Evolutionary conservation across 2,329 filamentous ascomycete species (phyloP), one percentile per base, ranked within the genome.

Genomic region (Aspergillus calidoustus): DNA sequence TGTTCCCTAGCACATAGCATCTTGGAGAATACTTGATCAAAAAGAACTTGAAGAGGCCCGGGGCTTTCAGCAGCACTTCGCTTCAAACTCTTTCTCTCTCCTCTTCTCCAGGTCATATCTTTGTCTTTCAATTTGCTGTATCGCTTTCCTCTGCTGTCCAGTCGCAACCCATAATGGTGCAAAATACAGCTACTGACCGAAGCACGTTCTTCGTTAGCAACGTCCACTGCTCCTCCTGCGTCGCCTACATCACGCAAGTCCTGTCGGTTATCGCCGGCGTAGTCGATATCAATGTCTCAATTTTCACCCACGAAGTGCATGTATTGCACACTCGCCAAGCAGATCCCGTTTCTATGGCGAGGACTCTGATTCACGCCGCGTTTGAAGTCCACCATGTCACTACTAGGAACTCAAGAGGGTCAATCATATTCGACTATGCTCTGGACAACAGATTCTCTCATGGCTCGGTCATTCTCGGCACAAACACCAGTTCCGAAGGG

Each of bases 181-280:
- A 57, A 34, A 28, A 48, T 6, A 34, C 51, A 44, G 54, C 41
- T 53, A 44, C 62, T 57, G 62, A 68, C 53, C 60, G 58, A 51
- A 76, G 72, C 62, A 66, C 76, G 23, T 76, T 82, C 31, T 77
- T 81, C 59, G 79, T 81, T 54, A 79, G 77, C 61, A 83, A 83
- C 62, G 76, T 83, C 44, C 81, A 83, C 67, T 83, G 81, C 66
- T 71, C 80, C 17, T 82, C 80, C 22, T 83, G 81, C 61, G 78
- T 82, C 23, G 71, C 79, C 50, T 79, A 81, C 66, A 76, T 80
- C 51, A 75, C 76, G 38, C 78, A 80, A 67, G 72, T 81, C n/a
- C 70, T 83, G 1, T 74, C 71, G 0, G 71, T 75, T 47, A 69
- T 76, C 5, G 69, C 69, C 15, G 71, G 77, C 4, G 72, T 80